Conservation (phyloP, 768 basidiomycete species). For the Tricholoma sp. region DNA sequence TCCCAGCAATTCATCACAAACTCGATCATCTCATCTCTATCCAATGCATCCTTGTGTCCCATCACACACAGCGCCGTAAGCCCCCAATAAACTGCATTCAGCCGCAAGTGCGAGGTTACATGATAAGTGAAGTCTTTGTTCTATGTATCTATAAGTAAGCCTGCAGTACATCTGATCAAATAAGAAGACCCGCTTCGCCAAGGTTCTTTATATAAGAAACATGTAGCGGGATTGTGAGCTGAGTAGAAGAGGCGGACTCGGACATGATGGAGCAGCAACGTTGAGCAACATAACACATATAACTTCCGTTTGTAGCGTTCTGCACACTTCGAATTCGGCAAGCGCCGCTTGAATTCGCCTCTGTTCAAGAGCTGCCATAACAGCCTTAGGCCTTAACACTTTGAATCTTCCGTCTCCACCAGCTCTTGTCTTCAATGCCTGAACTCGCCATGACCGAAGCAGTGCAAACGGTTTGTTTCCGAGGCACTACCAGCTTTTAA, state of each 20-base stretch:
- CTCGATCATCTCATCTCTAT: conserved; percentile 76
- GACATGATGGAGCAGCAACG: neutral
- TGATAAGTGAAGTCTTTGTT: conserved; percentile 83
- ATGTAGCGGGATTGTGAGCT: conserved; percentile 51
- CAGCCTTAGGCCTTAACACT: too few relatives aligned
- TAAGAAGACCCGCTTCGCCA: conserved; percentile 45
- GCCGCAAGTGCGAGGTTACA: conserved; percentile 85
- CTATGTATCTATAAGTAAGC: conserved; percentile 31
- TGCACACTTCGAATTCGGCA: too few relatives aligned
- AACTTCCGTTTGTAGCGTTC: too few relatives aligned
- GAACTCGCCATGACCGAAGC: too few relatives aligned
- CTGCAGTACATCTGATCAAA: neutral
- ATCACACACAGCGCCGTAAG: conserved; percentile 83
- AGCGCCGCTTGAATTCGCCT: too few relatives aligned
- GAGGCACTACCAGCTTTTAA: too few relatives aligned
- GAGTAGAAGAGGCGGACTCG: neutral
- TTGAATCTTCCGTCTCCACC: too few relatives aligned
- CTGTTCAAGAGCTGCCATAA: too few relatives aligned
- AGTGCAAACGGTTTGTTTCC: too few relatives aligned
- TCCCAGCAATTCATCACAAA: conserved; percentile 97
- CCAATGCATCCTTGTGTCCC: conserved; percentile 71
- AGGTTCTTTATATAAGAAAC: conserved; percentile 74
- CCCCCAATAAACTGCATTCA: conserved; percentile 98
- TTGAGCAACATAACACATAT: too few relatives aligned
- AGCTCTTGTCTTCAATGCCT: too few relatives aligned